Evolutionary conservation across 768 basidiomycete species (phyloP), one percentile per base, ranked within the genome.

Genomic region (Phaeotremella fagi): DNA sequence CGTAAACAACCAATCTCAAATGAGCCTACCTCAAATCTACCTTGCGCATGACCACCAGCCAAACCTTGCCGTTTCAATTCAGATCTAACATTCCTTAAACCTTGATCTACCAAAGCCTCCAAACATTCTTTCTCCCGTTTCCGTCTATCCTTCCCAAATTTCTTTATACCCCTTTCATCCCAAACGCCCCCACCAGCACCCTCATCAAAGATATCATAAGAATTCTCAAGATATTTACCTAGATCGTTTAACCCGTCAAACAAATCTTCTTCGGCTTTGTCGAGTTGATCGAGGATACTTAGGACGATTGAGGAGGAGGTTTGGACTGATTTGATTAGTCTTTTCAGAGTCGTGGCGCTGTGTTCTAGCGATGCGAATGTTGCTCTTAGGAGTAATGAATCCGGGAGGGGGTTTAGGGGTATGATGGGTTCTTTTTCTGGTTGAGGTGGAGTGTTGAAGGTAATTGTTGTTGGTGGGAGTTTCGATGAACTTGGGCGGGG

Each of bases 41-140:
- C 44, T n/a, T 66, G 63, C n/a, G 65, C 61, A n/a, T 60, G 60
- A 14, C 52, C 52, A 12, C 62, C 60, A 26, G 59, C 69, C 41
- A 68, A 38, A n/a, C 66, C 69, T 23, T 60, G 56, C 25, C 63
- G 43, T 52, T 71, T 68, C 45, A 71, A 42, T 28, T 71, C 66
- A 1, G 23, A 45, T 46, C 61, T 64, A 20, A 67, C 52, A 41
- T 54, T 45, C 37, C 45, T 46, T 33, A 70, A 35, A 2, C 53
- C 57, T 38, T 59, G 37, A 12, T 60, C 63, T 5, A 70, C 59
- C 58, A 66, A 52, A 3, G 55, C 62, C 42, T 64, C 59, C 42
- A 67, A 50, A 25, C 63, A 58, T 33, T 67, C 68, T 24, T 55
- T 50, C 50, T 67, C 63, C n/a, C 49, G 50, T 45, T 36, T 54